phyloP scores from a whole-genome alignment of 495 filamentous ascomycete species.

The Tuber melanosporum region DNA sequence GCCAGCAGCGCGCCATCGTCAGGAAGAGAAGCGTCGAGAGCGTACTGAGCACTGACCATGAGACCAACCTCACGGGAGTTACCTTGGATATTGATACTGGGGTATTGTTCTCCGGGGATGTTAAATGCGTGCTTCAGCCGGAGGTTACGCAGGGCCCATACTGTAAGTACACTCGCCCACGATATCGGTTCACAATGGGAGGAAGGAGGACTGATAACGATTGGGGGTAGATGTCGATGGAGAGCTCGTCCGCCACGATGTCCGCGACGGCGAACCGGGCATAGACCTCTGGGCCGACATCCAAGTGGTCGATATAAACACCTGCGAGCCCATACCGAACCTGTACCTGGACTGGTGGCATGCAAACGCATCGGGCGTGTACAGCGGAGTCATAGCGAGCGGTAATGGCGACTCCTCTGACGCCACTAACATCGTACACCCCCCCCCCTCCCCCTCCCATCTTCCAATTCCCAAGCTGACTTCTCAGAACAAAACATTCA shows the following conservation, averaged over 20 bases:
- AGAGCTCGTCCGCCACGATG: conserved; percentile 48
- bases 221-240: conserved; percentile 24
- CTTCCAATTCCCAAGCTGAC: background rate
- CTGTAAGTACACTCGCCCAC: conserved; percentile 41
- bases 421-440: conserved; percentile 27
- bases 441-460: conserved; percentile 13
- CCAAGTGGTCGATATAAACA: conserved; percentile 53
- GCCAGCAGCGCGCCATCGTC: conserved; percentile 11
- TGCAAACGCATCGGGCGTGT: conserved; percentile 54
- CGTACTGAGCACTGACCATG: conserved; percentile 45
- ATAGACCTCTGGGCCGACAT: conserved; percentile 56
- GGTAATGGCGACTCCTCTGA: conserved; percentile 30
- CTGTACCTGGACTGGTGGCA: conserved; percentile 59
- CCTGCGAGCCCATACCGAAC: conserved; percentile 52
- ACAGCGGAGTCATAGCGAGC: conserved; percentile 45
- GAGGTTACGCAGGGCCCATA: conserved; percentile 56
- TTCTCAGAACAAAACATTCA: conserved; percentile 8
- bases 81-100: conserved; percentile 48
- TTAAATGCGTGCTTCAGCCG: conserved; percentile 53
- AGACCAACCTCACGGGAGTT: conserved; percentile 47
- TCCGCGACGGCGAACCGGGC: conserved; percentile 52
- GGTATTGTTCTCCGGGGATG: conserved; percentile 51
- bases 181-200: background rate
- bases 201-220: background rate
- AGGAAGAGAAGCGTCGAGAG: conserved; percentile 45